These are phyloP conservation scores for Oldenlandia corymbosa DNA, from an alignment of 257 asterid species.

Conservation along the genomic window DNA sequence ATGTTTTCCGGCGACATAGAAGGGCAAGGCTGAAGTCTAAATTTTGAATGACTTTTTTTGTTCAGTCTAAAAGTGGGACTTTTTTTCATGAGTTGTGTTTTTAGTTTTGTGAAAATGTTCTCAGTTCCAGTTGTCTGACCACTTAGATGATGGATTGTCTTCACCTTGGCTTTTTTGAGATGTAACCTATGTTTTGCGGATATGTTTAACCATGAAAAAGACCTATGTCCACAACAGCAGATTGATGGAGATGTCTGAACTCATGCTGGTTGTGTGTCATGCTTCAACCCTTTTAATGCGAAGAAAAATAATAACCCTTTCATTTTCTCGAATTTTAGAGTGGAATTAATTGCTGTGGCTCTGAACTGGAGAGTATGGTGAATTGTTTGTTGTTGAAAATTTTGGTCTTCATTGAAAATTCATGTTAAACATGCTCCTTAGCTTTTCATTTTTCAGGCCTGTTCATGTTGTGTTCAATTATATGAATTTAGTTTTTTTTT, in stretches of 20 bases:
- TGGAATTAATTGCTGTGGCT: neutral
- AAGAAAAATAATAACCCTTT: too few species aligned
- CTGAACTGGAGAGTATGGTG: neutral
- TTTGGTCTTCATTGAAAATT: too few species aligned
- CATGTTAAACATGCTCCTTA: too few species aligned
- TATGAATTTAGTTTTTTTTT: neutral
- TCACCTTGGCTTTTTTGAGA: neutral
- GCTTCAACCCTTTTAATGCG: neutral
- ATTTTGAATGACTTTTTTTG: neutral
- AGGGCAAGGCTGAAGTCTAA: conserved; percentile 4
- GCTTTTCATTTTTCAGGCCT: too few species aligned
- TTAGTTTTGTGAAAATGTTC: too few species aligned
- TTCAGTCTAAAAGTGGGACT: too few species aligned
- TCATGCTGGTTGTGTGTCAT: neutral
- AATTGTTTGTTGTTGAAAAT: neutral
- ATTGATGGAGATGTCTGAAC: neutral
- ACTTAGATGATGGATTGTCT: neutral
- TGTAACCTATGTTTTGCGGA: neutral
- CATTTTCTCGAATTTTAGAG: neutral
- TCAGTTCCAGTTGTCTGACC: neutral
- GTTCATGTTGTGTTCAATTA: too few species aligned
- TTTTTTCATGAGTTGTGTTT: too few species aligned
- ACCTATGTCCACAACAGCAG: neutral
- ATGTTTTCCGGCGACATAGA: neutral
- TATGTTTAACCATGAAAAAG: neutral